Conservation (phyloP, 2,329 filamentous ascomycete species). For the Alternaria sp. region DNA sequence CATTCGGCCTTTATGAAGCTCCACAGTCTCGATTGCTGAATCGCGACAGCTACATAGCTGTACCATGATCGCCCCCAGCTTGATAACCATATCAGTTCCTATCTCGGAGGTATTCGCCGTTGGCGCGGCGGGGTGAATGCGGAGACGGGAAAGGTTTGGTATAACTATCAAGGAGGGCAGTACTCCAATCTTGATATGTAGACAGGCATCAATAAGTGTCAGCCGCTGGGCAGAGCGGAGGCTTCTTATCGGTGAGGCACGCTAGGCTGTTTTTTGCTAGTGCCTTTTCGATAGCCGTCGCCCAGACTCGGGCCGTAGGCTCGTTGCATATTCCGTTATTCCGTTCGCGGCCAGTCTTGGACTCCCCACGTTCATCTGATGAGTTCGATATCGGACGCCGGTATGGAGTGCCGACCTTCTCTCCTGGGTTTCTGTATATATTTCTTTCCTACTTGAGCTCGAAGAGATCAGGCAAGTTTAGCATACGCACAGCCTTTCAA, state of each 20-base stretch:
- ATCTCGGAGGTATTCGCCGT: conserved; percentile 26
- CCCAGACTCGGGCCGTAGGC: conserved; percentile 22
- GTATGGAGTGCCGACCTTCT: not conserved
- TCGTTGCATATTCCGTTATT: conserved; percentile 17
- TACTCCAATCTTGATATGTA: too few relatives aligned
- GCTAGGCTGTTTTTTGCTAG: not conserved
- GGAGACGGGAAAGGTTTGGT: not conserved
- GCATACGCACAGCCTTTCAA: not conserved
- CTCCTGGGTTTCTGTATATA: not conserved
- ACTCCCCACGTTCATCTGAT: conserved; percentile 13
- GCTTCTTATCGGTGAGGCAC: not conserved
- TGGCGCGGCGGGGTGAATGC: conserved; percentile 12
- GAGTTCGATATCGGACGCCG: not conserved
- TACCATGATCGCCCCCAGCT: conserved; percentile 3
- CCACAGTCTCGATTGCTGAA: not conserved
- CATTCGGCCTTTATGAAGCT: not conserved
- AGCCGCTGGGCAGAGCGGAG: not conserved
- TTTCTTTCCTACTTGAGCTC: not conserved
- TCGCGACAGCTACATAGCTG: not conserved
- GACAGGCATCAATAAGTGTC: not conserved
- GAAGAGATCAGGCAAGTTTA: not conserved
- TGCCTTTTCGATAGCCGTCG: conserved; percentile 22
- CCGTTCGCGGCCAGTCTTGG: conserved; percentile 5
- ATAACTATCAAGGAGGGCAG: not conserved
- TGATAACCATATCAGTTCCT: not conserved